A percentile compares a stretch with the other conserved stretches of the same genome.
Evolutionary conservation across 768 basidiomycete genomes (phyloP).

Genomic region (Leucosporidium creatinivorum): DNA sequence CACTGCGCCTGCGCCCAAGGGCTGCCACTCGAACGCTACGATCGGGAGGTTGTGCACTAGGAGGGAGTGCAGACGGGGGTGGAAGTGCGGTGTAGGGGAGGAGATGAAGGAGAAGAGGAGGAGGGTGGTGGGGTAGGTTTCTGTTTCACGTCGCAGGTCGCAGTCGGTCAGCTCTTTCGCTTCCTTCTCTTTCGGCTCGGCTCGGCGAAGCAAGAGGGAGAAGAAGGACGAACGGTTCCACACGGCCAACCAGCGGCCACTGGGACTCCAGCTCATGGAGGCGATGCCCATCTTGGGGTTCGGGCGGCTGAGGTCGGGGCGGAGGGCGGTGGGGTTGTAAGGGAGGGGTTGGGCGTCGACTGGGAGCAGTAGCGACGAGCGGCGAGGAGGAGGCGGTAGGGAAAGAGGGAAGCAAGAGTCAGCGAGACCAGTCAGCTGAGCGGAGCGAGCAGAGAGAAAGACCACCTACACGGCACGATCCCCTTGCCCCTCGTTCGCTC

Average conservation of each 20-base stretch:
- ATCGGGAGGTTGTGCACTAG: not conserved
- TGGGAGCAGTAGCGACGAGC: not conserved
- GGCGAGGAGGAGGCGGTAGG: too few relatives aligned
- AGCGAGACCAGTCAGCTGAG: not conserved
- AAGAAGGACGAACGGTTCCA: constrained; percentile 10
- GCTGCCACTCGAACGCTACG: constrained; percentile 5
- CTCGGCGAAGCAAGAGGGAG: not conserved
- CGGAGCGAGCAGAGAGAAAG: not conserved
- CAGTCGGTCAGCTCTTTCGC: too few relatives aligned
- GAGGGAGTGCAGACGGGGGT: constrained; percentile 2
- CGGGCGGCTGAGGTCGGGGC: not conserved
- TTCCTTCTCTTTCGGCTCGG: too few relatives aligned
- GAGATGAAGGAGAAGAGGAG: constrained; percentile 12
- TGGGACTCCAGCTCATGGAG: not conserved
- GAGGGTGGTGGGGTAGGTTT: constrained; percentile 8
- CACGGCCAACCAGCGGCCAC: constrained; percentile 5
- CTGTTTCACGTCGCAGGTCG: too few relatives aligned
- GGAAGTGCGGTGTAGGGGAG: not conserved
- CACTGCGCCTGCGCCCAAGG: not conserved
- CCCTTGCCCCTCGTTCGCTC: constrained; percentile 22
- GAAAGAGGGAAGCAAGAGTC: not conserved
- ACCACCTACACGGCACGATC: constrained; percentile 22
- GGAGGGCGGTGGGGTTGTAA: not conserved
- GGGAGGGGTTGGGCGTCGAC: constrained; percentile 9
- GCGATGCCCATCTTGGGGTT: constrained; percentile 26